Evolutionary conservation across 352 stramenopile species (phyloP).

Genomic region (Plasmopara viticola): DNA sequence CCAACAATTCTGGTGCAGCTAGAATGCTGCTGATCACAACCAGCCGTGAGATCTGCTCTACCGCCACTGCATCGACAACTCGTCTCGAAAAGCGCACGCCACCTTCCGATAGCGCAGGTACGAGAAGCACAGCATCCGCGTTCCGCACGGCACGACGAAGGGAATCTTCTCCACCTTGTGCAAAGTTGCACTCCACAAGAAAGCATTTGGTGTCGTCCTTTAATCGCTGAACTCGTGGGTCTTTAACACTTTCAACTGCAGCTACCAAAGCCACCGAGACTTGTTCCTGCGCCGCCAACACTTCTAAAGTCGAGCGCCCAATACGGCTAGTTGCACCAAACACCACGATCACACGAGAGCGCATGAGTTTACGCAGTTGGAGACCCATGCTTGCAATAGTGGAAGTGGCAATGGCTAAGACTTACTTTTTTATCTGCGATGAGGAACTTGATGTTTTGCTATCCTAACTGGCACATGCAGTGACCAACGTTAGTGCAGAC

Average conservation of each 20-base stretch:
- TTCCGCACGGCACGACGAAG: constrained; percentile 61
- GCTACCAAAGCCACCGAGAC: constrained; percentile 46
- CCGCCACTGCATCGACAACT: constrained; percentile 48
- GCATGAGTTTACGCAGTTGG: constrained; percentile 52
- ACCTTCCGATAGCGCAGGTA: constrained; percentile 49
- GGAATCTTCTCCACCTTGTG: constrained; percentile 25
- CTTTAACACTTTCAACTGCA: constrained; percentile 49
- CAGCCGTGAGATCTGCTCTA: constrained; percentile 42
- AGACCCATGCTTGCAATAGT: constrained; percentile 34
- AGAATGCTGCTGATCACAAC: constrained; percentile 68
- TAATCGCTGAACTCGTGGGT: constrained; percentile 40
- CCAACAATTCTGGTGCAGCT: constrained; percentile 34
- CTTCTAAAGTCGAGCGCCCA: constrained; percentile 47
- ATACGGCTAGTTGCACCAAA: constrained; percentile 70
- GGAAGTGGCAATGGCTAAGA: constrained; percentile 7
- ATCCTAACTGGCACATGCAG: constrained; percentile 19
- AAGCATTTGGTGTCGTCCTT: constrained; percentile 52
- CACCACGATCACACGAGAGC: constrained; percentile 58
- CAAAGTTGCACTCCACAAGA: constrained; percentile 54
- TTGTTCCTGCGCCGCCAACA: constrained; percentile 32
- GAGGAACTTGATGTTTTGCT: constrained; percentile 1
- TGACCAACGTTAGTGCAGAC: constrained; percentile 4
- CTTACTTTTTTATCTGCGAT: constrained; percentile 22
- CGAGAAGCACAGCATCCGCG: constrained; percentile 55
- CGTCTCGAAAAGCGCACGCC: constrained; percentile 61